A percentile compares a stretch with the other conserved stretches of the same genome.
Conservation (phyloP, 1,284 basidiomycete genomes). For the Marasmius tenuissimus region DNA sequence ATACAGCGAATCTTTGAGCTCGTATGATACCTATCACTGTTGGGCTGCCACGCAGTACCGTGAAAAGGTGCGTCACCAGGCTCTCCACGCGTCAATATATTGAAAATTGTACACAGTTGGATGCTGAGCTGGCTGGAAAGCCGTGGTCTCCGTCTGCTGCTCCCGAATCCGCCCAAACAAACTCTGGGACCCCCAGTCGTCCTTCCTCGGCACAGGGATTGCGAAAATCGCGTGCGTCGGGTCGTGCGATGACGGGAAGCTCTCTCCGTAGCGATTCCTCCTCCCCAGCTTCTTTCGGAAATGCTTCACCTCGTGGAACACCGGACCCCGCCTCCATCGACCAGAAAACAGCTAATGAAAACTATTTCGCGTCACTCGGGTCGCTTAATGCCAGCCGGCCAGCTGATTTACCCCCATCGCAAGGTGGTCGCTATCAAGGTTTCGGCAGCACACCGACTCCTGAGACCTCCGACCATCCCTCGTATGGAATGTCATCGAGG, state of each 20-base stretch:
- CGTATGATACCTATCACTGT: constrained; percentile 84
- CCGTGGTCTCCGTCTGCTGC: constrained; percentile 73
- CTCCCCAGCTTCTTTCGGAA: constrained; percentile 50
- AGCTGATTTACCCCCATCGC: constrained; percentile 75
- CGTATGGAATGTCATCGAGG: constrained; percentile 66
- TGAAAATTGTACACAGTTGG: constrained; percentile 47
- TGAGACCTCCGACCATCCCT: constrained; percentile 51
- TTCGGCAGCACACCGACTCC: constrained; percentile 77
- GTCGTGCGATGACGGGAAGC: constrained; percentile 47
- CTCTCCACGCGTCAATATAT: constrained; percentile 7
- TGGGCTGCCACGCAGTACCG: constrained; percentile 93
- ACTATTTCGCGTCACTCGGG: constrained; percentile 74
- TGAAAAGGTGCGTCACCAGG: constrained; percentile 65
- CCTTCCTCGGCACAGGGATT: constrained; percentile 72
- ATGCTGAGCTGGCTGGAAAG: constrained; percentile 66
- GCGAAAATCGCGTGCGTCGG: constrained; percentile 72
- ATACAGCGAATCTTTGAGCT: constrained; percentile 66
- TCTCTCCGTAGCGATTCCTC: constrained; percentile 51
- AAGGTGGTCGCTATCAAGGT: constrained; percentile 83
- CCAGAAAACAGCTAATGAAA: constrained; percentile 75
- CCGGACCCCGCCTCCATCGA: constrained; percentile 39
- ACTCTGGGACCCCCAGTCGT: constrained; percentile 29
- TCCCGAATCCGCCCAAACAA: constrained; percentile 28
- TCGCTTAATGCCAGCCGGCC: constrained; percentile 70
- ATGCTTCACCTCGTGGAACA: constrained; percentile 45